These are phyloP conservation scores for Staphylotrichum tortipilum DNA, from an alignment of 495 filamentous ascomycete species.

Conservation along the genomic window DNA sequence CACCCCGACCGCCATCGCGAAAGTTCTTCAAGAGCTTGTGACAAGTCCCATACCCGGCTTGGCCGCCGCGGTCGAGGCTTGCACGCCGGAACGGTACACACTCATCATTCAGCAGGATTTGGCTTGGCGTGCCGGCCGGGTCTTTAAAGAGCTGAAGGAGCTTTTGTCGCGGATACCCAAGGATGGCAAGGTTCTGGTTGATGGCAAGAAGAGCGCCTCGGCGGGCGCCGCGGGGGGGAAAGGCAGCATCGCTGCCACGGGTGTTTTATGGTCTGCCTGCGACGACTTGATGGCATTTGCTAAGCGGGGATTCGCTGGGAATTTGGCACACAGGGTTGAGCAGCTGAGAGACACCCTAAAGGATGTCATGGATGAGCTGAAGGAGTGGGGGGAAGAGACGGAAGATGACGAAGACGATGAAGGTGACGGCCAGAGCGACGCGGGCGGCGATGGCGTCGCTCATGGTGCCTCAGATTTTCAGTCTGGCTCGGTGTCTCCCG, in stretches of 20 bases:
- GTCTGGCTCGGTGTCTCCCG: constrained; percentile 6
- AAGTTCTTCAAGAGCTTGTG: constrained; percentile 56
- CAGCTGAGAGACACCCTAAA: constrained; percentile 61
- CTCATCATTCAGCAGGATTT: constrained; percentile 49
- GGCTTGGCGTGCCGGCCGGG: constrained; percentile 33
- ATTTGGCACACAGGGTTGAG: constrained; percentile 53
- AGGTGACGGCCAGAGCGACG: constrained; percentile 26
- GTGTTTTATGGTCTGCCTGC: constrained; percentile 61
- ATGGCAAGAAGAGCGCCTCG: constrained; percentile 35
- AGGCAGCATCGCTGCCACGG: constrained; percentile 52
- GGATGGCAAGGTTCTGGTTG: constrained; percentile 37
- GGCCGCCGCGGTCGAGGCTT: constrained; percentile 57
- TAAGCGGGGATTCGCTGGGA: constrained; percentile 54
- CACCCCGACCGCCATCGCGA: constrained; percentile 62
- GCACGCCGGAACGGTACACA: constrained; percentile 50
- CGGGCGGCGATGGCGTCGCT: constrained; percentile 24
- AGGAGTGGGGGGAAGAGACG: constrained; percentile 69
- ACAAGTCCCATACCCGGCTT: constrained; percentile 61
- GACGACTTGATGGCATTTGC: constrained; percentile 57
- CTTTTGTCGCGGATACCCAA: constrained; percentile 39
- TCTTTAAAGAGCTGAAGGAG: constrained; percentile 39
- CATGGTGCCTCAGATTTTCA: constrained; percentile 17
- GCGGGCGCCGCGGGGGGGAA: constrained; percentile 29
- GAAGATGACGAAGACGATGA: constrained; percentile 41
- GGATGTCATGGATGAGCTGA: constrained; percentile 75